Evolutionary conservation across 176 grass and related monocot species (phyloP).

Genomic region (Chloris gayana): DNA sequence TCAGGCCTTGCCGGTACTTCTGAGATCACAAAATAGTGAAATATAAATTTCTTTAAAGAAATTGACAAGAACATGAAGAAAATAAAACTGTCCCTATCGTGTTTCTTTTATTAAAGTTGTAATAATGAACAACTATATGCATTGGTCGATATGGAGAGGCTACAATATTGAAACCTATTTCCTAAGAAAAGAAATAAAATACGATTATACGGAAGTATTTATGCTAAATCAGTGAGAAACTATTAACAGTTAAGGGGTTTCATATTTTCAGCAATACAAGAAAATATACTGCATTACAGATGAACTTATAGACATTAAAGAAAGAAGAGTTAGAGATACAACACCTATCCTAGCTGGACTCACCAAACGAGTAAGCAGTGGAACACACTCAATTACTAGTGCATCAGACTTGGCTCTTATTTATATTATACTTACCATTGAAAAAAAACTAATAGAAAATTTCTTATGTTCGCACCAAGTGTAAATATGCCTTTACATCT

Average conservation of each 20-base stretch:
- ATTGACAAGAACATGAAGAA: background rate
- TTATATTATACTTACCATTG: background rate
- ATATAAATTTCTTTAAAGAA: background rate
- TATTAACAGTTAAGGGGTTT: background rate
- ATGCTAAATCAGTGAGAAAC: background rate
- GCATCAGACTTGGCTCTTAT: background rate
- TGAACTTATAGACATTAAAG: background rate
- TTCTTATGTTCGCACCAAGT: background rate
- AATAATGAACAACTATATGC: no score
- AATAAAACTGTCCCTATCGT: no score
- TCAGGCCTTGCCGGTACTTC: constrained; percentile 68
- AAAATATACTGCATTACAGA: background rate
- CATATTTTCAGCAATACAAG: background rate
- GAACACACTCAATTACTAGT: background rate
- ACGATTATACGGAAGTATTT: background rate
- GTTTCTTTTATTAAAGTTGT: no score
- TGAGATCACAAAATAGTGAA: constrained; percentile 42
- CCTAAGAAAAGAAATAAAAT: no score
- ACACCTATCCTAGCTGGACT: background rate
- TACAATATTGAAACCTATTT: no score
- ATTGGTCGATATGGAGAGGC: no score
- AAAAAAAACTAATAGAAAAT: background rate
- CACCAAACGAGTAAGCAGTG: background rate
- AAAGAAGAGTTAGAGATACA: background rate
- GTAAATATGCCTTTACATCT: background rate